These are phyloP conservation scores for Trichosporon sp. DNA, from an alignment of 1,284 basidiomycete species.

Conservation along the genomic window DNA sequence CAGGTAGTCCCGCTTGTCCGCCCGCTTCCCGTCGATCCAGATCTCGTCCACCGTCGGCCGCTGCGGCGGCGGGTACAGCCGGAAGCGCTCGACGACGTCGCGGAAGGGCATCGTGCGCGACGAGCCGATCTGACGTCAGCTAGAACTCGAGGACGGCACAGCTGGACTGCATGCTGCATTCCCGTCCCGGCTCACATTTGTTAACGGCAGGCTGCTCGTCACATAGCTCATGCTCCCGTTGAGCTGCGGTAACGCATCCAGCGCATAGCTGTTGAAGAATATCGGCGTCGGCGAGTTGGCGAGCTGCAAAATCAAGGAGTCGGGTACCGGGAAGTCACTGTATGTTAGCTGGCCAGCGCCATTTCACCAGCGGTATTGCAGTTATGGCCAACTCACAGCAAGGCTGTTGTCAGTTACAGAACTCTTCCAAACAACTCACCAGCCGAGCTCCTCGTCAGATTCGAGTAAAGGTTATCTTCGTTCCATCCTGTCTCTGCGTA, in stretches of 20 bases:
- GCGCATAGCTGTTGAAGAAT: constrained; percentile 85
- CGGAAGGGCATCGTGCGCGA: constrained; percentile 76
- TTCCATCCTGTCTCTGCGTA: constrained; percentile 91
- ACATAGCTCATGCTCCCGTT: constrained; percentile 92
- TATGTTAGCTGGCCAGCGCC: background rate
- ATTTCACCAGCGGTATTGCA: too few species aligned
- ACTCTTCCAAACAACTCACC: constrained; percentile 55
- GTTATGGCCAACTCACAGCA: constrained; percentile 18
- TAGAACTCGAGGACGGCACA: background rate
- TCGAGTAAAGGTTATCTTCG: constrained; percentile 88
- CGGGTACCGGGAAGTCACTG: constrained; percentile 42
- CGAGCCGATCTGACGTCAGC: constrained; percentile 48
- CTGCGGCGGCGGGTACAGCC: constrained; percentile 70
- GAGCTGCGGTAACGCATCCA: constrained; percentile 84
- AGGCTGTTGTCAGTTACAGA: constrained; percentile 41
- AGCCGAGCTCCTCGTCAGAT: constrained; percentile 80
- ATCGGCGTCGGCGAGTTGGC: constrained; percentile 84
- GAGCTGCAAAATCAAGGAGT: constrained; percentile 58
- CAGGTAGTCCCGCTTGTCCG: constrained; percentile 64
- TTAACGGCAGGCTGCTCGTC: constrained; percentile 75
- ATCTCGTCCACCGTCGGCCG: constrained; percentile 69
- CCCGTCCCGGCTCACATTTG: constrained; percentile 59
- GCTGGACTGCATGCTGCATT: too few species aligned
- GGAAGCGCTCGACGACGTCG: constrained; percentile 79
- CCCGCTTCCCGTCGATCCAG: constrained; percentile 70